Base-by-base conservation (phyloP, 192 early-diverging fungal genomes). In the Linnemannia schmuckeri region DNA sequence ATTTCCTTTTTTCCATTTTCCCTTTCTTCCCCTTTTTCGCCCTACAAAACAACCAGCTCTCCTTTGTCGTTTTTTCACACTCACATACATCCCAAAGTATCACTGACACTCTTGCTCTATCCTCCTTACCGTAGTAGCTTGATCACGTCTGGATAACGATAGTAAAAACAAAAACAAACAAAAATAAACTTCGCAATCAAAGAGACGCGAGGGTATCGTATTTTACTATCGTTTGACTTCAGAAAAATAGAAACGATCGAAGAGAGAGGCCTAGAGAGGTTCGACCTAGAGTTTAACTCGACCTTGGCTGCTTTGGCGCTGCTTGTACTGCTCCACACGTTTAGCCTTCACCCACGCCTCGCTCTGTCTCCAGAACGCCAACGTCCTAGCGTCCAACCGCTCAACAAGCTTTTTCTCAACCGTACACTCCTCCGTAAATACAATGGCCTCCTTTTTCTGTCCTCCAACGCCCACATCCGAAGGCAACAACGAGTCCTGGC, bases 401-500 rank as follows among this genome's bases (percentile, higher is more conserved):
- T 87, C 85, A 1, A 87, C 85, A 24, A 81, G 42, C 38, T 73
- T 74, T 40, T 78, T 87, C 41, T 87, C 85, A 12, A 87, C 85
- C 41, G 79, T 81, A 8, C 85, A 78, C 18, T 81, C 38, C 66
- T 87, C 85, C 17, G 85, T 87, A 66, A 87, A 87, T 9, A 74
- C 72, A 27, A 87, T 15, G 0, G 85, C 85, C 72, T 87, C 85
- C 76, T 76, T 78, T 33, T 46, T 78, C 24, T 76, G 42, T 17
- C 54, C 80, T 37, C 79, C 79, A 7, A 73, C 70, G 3, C 85
- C 85, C 12, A 78, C 79, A 74, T 81, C 85, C 20, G 85, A 70
- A 15, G 85, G 85, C 66, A 85, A 27, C 10, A 80, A n/a, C 9
- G 83, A 85, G 35, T 42, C 35, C 20, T 61, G 20, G 47, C 83